Evolutionary conservation across 306 rosid genomes (phyloP).

Genomic region (Pachyrhizus erosus): DNA sequence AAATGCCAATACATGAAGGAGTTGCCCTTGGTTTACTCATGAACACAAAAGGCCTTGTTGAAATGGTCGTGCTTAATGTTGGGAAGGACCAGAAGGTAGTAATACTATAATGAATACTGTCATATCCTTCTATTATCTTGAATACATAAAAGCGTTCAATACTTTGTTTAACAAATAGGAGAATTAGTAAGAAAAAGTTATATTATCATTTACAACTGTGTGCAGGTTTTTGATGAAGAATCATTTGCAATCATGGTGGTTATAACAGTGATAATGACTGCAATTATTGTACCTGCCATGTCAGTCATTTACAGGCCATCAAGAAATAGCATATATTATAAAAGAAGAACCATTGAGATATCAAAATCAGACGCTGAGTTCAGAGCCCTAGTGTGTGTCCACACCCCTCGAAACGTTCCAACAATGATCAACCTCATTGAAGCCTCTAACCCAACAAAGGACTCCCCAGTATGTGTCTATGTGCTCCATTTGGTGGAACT

Average conservation of each 20-base stretch:
- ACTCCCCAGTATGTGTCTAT: constrained; percentile 77
- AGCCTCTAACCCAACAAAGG: constrained; percentile 78
- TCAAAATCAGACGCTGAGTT: constrained; percentile 71
- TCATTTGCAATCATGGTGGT: constrained; percentile 87
- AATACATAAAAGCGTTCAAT: not conserved
- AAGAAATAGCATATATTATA: constrained; percentile 58
- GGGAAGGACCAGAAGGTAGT: constrained; percentile 85
- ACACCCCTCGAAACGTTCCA: constrained; percentile 84
- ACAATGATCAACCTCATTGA: constrained; percentile 87
- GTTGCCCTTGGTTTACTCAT: constrained; percentile 82
- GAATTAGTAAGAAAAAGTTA: not conserved
- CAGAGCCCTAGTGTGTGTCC: constrained; percentile 70
- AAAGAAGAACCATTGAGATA: constrained; percentile 68
- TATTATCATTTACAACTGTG: not conserved
- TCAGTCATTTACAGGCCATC: constrained; percentile 73
- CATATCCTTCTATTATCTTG: not conserved
- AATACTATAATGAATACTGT: not conserved
- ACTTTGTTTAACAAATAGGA: not conserved
- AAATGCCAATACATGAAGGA: constrained; percentile 75
- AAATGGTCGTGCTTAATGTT: constrained; percentile 85
- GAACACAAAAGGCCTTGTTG: constrained; percentile 96
- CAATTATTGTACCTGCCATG: constrained; percentile 64
- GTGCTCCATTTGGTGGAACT: constrained; percentile 89
- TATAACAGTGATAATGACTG: constrained; percentile 77
- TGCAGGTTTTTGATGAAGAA: constrained; percentile 80